Evolutionary conservation across 139 green algal species (phyloP).

Genomic region (Chlamydomonas schloesseri): DNA sequence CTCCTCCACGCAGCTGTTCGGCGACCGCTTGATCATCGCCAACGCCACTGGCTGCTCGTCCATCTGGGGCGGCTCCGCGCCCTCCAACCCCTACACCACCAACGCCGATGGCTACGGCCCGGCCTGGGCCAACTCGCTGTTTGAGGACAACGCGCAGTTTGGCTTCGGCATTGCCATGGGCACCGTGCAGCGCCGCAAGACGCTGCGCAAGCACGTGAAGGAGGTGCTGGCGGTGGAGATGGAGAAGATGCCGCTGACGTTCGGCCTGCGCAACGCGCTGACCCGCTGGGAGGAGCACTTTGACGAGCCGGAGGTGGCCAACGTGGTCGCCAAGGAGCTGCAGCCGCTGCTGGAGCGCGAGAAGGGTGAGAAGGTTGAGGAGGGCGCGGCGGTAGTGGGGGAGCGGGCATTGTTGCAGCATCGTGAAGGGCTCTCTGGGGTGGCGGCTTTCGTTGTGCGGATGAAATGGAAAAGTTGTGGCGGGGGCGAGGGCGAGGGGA

Average conservation of each 20-base stretch:
- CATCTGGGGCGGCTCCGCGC: conserved; percentile 73
- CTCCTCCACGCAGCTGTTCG: conserved; percentile 60
- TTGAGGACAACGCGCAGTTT: conserved; percentile 71
- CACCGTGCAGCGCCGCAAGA: conserved; percentile 61
- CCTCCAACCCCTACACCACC: conserved; percentile 71
- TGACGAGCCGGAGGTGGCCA: conserved; percentile 21
- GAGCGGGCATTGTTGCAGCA: too few species aligned
- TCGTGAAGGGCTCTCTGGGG: too few species aligned
- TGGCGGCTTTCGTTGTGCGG: too few species aligned
- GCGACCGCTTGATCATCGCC: conserved; percentile 68
- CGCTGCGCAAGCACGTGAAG: conserved; percentile 36
- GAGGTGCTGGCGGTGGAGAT: conserved; percentile 30
- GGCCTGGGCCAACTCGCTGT: conserved; percentile 76
- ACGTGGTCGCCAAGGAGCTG: conserved; percentile 42
- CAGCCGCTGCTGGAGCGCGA: conserved; percentile 31
- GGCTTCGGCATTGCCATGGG: conserved; percentile 69
- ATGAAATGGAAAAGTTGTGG: too few species aligned
- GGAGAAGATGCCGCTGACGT: background rate
- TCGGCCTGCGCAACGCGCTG: background rate
- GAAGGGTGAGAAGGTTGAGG: background rate
- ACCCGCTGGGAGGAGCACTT: conserved; percentile 11
- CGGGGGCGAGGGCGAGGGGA: too few species aligned
- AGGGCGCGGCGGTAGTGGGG: too few species aligned
- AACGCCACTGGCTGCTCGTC: conserved; percentile 71
- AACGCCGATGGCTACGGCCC: conserved; percentile 62